Conservation (phyloP, 192 early-diverging fungal genomes). For the Fimicolochytrium jonesii region DNA sequence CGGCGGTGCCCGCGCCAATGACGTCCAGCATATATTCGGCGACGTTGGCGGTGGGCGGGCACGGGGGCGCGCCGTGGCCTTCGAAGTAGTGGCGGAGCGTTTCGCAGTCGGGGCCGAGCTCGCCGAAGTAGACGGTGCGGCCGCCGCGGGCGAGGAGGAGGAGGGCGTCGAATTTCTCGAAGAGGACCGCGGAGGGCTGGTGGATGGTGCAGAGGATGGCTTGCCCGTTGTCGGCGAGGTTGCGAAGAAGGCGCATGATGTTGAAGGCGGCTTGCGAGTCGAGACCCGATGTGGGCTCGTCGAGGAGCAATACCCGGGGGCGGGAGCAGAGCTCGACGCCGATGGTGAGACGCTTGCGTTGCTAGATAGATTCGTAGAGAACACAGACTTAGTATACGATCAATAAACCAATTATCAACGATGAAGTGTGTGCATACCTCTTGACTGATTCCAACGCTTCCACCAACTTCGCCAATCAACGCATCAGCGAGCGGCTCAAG, state of each 20-base stretch:
- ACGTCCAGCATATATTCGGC: conserved; percentile 85
- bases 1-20: conserved; percentile 60
- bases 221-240: conserved; percentile 63
- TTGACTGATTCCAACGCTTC: conserved; percentile 72
- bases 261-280: conserved; percentile 68
- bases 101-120: conserved; percentile 63
- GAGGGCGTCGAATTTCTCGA: conserved; percentile 79
- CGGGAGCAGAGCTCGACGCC: conserved; percentile 79
- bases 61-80: conserved; percentile 61
- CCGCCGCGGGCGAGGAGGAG: conserved; percentile 78
- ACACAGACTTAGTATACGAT: too few relatives aligned
- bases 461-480: conserved; percentile 65
- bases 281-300: conserved; percentile 78
- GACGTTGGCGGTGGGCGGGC: conserved; percentile 65
- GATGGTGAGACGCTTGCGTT: conserved; percentile 87
- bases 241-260: conserved; percentile 62
- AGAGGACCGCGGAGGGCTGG: conserved; percentile 79
- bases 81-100: conserved; percentile 73
- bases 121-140: conserved; percentile 78
- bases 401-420: too few relatives aligned
- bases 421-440: too few relatives aligned
- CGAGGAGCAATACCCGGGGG: conserved; percentile 79
- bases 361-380: too few relatives aligned
- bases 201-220: conserved; percentile 83
- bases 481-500: conserved; percentile 72